Conservation (phyloP, 2,329 filamentous ascomycete genomes). For the Xylariaceae sp. region DNA sequence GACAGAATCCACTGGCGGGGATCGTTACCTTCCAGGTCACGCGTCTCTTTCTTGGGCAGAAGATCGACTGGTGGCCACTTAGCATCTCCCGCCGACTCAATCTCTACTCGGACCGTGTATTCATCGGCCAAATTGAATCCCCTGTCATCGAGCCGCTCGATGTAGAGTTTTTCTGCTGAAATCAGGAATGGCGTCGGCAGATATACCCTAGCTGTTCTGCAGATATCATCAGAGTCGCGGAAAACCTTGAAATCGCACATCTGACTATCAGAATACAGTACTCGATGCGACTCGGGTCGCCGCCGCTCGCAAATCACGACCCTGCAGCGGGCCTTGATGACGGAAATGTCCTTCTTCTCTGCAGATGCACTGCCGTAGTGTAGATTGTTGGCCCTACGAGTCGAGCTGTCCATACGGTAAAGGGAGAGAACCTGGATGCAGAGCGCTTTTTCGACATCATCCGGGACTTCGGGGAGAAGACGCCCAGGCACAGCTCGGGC, state of each 20-base stretch:
- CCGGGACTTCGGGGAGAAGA: slow-evolving; percentile 23
- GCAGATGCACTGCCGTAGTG: slow-evolving; percentile 35
- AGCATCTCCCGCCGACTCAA: slow-evolving; percentile 45
- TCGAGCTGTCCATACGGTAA: slow-evolving; percentile 43
- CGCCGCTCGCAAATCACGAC: slow-evolving; percentile 37
- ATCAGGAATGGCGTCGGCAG: slow-evolving; percentile 47
- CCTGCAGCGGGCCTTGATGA: slow-evolving; percentile 40
- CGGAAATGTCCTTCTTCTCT: slow-evolving; percentile 33
- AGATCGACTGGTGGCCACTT: slow-evolving; percentile 50
- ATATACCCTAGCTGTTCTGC: slow-evolving; percentile 44
- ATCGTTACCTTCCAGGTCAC: slow-evolving; percentile 25
- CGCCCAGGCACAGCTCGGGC: slow-evolving; percentile 23
- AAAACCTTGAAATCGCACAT: slow-evolving; percentile 48
- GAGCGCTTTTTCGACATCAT: slow-evolving; percentile 38
- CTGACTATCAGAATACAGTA: slow-evolving; percentile 51
- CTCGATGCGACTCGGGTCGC: slow-evolving; percentile 33
- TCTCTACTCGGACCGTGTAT: slow-evolving; percentile 48
- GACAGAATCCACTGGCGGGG: slow-evolving; percentile 30
- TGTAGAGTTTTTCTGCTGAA: slow-evolving; percentile 46
- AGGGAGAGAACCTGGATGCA: slow-evolving; percentile 51
- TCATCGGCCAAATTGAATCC: slow-evolving; percentile 44
- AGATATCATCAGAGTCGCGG: slow-evolving; percentile 42
- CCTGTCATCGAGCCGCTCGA: slow-evolving; percentile 44
- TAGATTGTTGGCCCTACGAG: slow-evolving; percentile 33
- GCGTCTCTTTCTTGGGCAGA: slow-evolving; percentile 26